Evolutionary conservation across 352 stramenopile genomes (phyloP), one percentile per base, ranked within the genome.

Genomic region (Phytophthora rubi): DNA sequence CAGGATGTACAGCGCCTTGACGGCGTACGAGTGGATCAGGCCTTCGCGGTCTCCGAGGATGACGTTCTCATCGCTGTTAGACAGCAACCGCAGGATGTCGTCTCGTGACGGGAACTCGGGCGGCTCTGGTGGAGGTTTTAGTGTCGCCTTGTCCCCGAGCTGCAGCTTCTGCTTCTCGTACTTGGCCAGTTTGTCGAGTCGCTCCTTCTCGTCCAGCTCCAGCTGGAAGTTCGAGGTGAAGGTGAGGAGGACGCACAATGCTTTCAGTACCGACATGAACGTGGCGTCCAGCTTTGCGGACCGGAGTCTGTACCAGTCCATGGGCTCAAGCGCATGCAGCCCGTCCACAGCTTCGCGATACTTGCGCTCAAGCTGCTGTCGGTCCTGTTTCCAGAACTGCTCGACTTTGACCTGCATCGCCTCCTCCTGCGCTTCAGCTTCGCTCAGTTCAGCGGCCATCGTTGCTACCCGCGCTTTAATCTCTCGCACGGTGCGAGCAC

Each of bases 341-440:
- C 56, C 59, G 5, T 88, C 72, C 1, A 95, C 88, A 0, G 88
- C 81, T 30, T 76, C 69, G 44, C 91, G 90, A 71, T 95, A 94
- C 54, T 83, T 74, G 4, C 55, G 42, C 52, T 95, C 85, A 7
- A 89, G 77, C 10, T 77, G 58, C 42, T 86, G 70, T 12, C 69
- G 65, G 59, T 92, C 82, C 26, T 80, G 73, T 32, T 90, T 91
- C 88, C 88, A 94, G 60, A 94, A 95, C 9, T 63, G 68, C 59
- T 95, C 88, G 9, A 95, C 74, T 73, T 92, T 92, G 55, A 92
- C 56, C 71, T 95, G 88, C 79, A 91, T 90, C 13, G 80, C 75
- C 42, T 88, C 78, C 64, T 94, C 86, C 39, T 90, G 86, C 3
- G 73, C 48, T 4, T 75, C 72, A 54, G 79, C 83, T n/a, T 76